Evolutionary conservation across 805 yeast genomes (phyloP).

Genomic region (Schwanniomyces sp.): DNA sequence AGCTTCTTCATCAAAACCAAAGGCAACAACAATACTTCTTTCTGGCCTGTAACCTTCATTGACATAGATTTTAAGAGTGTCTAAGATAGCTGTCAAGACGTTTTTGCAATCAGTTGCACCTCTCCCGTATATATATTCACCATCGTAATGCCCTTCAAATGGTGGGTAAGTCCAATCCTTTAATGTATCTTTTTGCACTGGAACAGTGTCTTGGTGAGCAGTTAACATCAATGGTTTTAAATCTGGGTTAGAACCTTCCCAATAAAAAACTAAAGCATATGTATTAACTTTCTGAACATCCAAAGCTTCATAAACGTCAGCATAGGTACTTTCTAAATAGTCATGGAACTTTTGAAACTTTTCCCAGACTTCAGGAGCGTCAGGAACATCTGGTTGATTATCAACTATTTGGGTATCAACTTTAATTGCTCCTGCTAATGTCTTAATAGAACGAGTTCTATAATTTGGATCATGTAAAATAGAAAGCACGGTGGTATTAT

Average conservation of each 20-base stretch:
- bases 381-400: slow-evolving; percentile 45
- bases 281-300: slow-evolving; percentile 57
- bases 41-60: slow-evolving; percentile 54
- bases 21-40: slow-evolving; percentile 62
- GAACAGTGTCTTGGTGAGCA: slow-evolving; percentile 84
- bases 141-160: slow-evolving; percentile 60
- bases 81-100: slow-evolving; percentile 62
- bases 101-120: slow-evolving; percentile 80
- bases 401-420: slow-evolving; percentile 68
- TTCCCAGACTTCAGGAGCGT: slow-evolving; percentile 50
- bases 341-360: slow-evolving; percentile 45
- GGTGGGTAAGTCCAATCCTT: slow-evolving; percentile 68
- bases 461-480: slow-evolving; percentile 25
- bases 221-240: slow-evolving; percentile 71
- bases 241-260: slow-evolving; percentile 53
- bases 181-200: slow-evolving; percentile 59
- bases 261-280: slow-evolving; percentile 62
- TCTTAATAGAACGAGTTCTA: slow-evolving; percentile 36
- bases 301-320: slow-evolving; percentile 48
- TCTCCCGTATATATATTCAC: slow-evolving; percentile 67
- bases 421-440: slow-evolving; percentile 58
- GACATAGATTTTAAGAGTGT: slow-evolving; percentile 59
- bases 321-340: slow-evolving; percentile 55
- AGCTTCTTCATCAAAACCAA: slow-evolving; percentile 82
- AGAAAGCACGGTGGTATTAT: slow-evolving; percentile 29